Percentiles rank a stretch among this genome's conserved stretches.
phyloP scores from a whole-genome alignment of 768 basidiomycete genomes.

The Leccinum barrowsii region DNA sequence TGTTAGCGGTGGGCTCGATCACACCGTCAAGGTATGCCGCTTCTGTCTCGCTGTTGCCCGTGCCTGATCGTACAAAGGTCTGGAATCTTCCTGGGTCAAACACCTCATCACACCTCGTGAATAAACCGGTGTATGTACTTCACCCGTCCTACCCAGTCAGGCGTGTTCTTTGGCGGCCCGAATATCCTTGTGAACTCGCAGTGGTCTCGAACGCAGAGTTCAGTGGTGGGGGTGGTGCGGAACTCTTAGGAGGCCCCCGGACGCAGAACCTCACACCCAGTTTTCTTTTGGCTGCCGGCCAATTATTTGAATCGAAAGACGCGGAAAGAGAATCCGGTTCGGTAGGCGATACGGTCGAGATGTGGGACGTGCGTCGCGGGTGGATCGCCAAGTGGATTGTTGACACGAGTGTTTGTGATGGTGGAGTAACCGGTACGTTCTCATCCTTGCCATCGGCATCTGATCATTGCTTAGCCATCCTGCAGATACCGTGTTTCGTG shows the following conservation, averaged over 20 bases:
- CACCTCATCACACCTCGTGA: slow-evolving; percentile 52
- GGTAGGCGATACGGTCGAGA: slow-evolving; percentile 63
- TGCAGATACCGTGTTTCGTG: slow-evolving; percentile 65
- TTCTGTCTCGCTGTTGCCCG: background rate
- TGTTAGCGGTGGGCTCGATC: slow-evolving; percentile 75
- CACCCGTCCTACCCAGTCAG: slow-evolving; percentile 75
- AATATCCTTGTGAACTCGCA: slow-evolving; percentile 71
- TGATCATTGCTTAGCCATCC: background rate
- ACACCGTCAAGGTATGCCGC: slow-evolving; percentile 62
- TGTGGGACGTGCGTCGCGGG: slow-evolving; percentile 82
- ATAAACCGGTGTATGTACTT: slow-evolving; percentile 64
- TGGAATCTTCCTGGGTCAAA: slow-evolving; percentile 56
- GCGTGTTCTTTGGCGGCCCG: slow-evolving; percentile 73
- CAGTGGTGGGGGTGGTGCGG: slow-evolving; percentile 30
- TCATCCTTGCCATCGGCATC: background rate
- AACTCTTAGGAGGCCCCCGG: slow-evolving; percentile 26
- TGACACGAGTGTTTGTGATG: slow-evolving; percentile 58
- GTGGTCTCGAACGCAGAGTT: slow-evolving; percentile 65
- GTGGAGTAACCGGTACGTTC: slow-evolving; percentile 66
- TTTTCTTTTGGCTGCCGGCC: slow-evolving; percentile 14
- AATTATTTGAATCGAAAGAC: slow-evolving; percentile 15
- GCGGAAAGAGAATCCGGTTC: slow-evolving; percentile 10
- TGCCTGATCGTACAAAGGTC: slow-evolving; percentile 39
- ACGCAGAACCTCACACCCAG: slow-evolving; percentile 23
- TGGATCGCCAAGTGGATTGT: slow-evolving; percentile 85